Conservation (phyloP, 306 rosid genomes). For the Rubus idaeus region DNA sequence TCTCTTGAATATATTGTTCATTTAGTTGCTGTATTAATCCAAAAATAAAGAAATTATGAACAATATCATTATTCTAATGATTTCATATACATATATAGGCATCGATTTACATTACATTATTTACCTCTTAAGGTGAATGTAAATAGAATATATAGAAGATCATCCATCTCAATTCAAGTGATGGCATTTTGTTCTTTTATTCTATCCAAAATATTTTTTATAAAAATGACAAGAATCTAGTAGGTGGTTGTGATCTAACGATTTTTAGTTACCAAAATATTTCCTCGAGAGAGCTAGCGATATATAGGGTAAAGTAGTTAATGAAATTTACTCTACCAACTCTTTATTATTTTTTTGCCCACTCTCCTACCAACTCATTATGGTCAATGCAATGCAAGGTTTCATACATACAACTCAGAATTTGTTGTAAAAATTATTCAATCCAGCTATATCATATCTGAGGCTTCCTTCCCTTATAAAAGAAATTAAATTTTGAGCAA, state of each 20-base stretch:
- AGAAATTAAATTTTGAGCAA: neutral
- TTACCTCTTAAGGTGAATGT: too few relatives aligned
- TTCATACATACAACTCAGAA: neutral
- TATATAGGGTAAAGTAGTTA: neutral
- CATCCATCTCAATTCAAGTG: neutral
- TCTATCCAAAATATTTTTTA: neutral
- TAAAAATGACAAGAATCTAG: neutral
- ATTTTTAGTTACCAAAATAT: neutral
- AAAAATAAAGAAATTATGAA: neutral
- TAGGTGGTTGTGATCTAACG: too few relatives aligned
- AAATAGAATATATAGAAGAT: too few relatives aligned
- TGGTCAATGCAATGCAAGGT: neutral
- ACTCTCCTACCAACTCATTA: constrained; percentile 8
- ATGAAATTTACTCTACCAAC: neutral
- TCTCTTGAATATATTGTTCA: too few relatives aligned
- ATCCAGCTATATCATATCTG: neutral
- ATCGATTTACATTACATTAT: too few relatives aligned
- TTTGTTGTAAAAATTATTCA: neutral
- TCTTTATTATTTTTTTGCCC: neutral
- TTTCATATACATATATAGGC: too few relatives aligned
- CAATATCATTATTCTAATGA: neutral
- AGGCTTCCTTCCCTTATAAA: neutral
- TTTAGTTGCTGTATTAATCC: neutral
- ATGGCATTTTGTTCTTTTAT: neutral
- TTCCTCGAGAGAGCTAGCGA: neutral